Conservation (phyloP, 2,329 filamentous ascomycete genomes). For the Macrophomina pseudophaseolina region DNA sequence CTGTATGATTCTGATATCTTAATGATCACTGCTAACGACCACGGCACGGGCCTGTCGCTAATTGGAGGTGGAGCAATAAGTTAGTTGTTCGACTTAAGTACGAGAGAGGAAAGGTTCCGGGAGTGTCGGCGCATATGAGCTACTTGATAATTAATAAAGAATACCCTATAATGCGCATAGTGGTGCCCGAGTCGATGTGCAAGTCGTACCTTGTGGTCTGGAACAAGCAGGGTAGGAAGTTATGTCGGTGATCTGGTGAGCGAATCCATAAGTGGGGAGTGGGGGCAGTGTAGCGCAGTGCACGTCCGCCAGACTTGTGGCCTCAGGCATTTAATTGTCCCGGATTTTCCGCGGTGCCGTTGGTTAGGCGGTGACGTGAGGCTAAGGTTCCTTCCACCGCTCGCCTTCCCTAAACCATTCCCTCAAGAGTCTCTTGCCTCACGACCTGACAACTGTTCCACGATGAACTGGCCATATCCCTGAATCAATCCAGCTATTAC, state of each 20-base stretch:
- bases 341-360: background rate
- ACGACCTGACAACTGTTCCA: conserved; percentile 23
- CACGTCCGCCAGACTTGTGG: background rate
- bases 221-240: background rate
- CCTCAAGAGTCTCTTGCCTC: background rate
- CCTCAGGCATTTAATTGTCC: background rate
- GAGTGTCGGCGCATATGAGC: background rate
- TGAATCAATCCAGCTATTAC: conserved; percentile 35
- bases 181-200: too few relatives aligned
- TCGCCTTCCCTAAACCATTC: background rate
- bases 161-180: background rate
- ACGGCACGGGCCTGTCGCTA: background rate
- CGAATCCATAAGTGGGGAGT: too few relatives aligned
- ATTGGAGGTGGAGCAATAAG: background rate
- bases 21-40: background rate
- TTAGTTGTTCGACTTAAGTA: background rate
- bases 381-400: background rate
- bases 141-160: background rate
- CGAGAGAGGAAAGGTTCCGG: background rate
- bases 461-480: conserved; percentile 59
- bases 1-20: background rate
- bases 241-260: too few relatives aligned
- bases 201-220: background rate
- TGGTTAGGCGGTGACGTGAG: background rate
- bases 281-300: background rate